A percentile compares a stretch with the other conserved stretches of the same genome.
These are phyloP conservation scores for Closterium sp. DNA, from an alignment of 139 green algal genomes.

Conservation along the genomic window DNA sequence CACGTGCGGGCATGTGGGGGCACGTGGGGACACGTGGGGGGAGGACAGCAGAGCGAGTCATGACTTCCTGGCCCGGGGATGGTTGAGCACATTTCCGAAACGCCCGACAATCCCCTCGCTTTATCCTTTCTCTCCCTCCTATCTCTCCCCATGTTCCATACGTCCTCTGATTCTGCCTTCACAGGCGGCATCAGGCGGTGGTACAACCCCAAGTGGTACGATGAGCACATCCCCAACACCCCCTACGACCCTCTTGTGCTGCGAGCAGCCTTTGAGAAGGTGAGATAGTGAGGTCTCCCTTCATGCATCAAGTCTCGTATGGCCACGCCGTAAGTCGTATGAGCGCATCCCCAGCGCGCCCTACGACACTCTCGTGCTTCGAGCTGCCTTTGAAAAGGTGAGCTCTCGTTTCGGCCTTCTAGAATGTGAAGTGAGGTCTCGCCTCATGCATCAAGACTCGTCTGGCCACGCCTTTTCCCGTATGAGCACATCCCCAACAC, in stretches of 20 bases:
- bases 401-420: no score
- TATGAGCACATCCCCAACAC: slow-evolving; percentile 30
- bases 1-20: no score
- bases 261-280: no score
- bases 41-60: slow-evolving; percentile 82
- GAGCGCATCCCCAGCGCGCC: slow-evolving; percentile 56
- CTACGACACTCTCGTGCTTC: no score
- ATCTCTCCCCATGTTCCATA: not conserved
- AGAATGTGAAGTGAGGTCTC: no score
- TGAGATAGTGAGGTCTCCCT: slow-evolving; percentile 79
- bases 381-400: no score
- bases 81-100: slow-evolving; percentile 41
- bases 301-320: no score
- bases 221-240: slow-evolving; percentile 44
- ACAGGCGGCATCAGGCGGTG: slow-evolving; percentile 66
- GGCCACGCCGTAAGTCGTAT: no score
- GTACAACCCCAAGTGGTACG: slow-evolving; percentile 80
- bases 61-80: no score
- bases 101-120: slow-evolving; percentile 44
- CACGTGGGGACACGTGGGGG: slow-evolving; percentile 69
- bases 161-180: not conserved
- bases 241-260: slow-evolving; percentile 53
- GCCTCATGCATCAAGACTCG: no score
- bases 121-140: no score
- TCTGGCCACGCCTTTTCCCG: no score